A percentile compares a stretch with the other conserved stretches of the same genome.
Conservation (phyloP, 768 basidiomycete genomes). For the Pleurotus tuber-regium region DNA sequence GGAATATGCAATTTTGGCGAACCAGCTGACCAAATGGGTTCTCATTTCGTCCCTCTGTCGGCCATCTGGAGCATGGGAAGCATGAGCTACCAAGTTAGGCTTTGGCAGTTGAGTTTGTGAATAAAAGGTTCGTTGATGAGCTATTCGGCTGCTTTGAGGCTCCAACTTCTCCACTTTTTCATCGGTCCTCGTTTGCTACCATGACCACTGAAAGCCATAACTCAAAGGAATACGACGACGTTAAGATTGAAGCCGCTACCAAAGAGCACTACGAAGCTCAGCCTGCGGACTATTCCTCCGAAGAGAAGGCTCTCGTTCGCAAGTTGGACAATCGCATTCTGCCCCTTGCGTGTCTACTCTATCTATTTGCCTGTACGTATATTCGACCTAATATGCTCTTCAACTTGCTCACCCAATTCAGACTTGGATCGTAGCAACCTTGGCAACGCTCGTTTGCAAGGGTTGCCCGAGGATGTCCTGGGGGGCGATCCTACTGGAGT, state of each 20-base stretch:
- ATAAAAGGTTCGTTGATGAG: too few species aligned
- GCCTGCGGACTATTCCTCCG: too few species aligned
- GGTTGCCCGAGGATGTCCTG: slow-evolving; percentile 61
- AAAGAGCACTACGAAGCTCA: too few species aligned
- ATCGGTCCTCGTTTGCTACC: too few species aligned
- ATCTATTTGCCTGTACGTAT: slow-evolving; percentile 71
- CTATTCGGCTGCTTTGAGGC: too few species aligned
- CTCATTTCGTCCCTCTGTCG: too few species aligned
- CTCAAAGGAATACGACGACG: neutral
- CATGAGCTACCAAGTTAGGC: too few species aligned
- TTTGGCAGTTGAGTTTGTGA: too few species aligned
- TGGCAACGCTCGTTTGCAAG: slow-evolving; percentile 77
- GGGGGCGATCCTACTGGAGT: slow-evolving; percentile 65
- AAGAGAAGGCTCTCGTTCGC: slow-evolving; percentile 54
- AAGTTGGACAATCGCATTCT: slow-evolving; percentile 69
- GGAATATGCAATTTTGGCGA: too few species aligned
- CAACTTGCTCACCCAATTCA: slow-evolving; percentile 16
- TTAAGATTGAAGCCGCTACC: neutral
- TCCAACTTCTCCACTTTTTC: too few species aligned
- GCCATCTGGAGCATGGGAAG: too few species aligned
- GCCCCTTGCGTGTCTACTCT: slow-evolving; percentile 70
- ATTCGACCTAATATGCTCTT: slow-evolving; percentile 1
- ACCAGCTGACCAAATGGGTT: too few species aligned
- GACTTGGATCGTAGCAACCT: slow-evolving; percentile 76
- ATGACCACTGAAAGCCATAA: neutral